Percentiles rank a stretch among this genome's conserved stretches.
phyloP scores from a whole-genome alignment of 768 basidiomycete genomes.

The Suillus fuscotomentosus region DNA sequence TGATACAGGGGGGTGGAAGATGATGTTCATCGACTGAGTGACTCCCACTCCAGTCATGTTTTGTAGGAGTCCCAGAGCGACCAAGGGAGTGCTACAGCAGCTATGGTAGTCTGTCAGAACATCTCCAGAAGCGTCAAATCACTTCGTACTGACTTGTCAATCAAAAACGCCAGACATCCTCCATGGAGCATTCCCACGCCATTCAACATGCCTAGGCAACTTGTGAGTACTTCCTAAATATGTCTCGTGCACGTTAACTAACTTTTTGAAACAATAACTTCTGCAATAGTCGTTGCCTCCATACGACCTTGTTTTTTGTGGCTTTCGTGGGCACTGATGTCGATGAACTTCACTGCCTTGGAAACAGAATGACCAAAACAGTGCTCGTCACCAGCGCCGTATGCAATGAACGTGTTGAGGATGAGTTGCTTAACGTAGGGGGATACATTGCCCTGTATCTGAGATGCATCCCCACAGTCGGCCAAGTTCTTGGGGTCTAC shows the following conservation, averaged over 20 bases:
- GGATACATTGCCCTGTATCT: slow-evolving; percentile 63
- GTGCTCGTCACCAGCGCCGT: slow-evolving; percentile 66
- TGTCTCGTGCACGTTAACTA: slow-evolving; percentile 19
- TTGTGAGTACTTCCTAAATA: neutral
- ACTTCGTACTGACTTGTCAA: slow-evolving; percentile 57
- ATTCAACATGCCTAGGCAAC: slow-evolving; percentile 61
- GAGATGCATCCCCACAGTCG: slow-evolving; percentile 53
- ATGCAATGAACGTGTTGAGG: slow-evolving; percentile 64
- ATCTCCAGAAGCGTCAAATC: neutral
- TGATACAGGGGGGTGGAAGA: slow-evolving; percentile 68
- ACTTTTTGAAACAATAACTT: slow-evolving; percentile 64
- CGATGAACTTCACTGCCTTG: slow-evolving; percentile 56
- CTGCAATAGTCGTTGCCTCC: slow-evolving; percentile 62
- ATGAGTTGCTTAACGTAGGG: slow-evolving; percentile 63
- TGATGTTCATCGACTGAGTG: slow-evolving; percentile 67
- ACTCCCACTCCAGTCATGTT: slow-evolving; percentile 71
- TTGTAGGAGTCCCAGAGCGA: slow-evolving; percentile 61
- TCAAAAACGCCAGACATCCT: slow-evolving; percentile 70
- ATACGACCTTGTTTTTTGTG: slow-evolving; percentile 47
- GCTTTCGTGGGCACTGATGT: slow-evolving; percentile 52
- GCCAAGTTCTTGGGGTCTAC: slow-evolving; percentile 64
- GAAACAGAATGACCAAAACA: slow-evolving; percentile 65
- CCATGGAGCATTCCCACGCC: slow-evolving; percentile 77
- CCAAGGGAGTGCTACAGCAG: slow-evolving; percentile 66
- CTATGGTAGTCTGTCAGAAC: slow-evolving; percentile 27